Evolutionary conservation across 257 asterid genomes (phyloP), one percentile per base, ranked within the genome.

Genomic region (Nicotiana paniculata): DNA sequence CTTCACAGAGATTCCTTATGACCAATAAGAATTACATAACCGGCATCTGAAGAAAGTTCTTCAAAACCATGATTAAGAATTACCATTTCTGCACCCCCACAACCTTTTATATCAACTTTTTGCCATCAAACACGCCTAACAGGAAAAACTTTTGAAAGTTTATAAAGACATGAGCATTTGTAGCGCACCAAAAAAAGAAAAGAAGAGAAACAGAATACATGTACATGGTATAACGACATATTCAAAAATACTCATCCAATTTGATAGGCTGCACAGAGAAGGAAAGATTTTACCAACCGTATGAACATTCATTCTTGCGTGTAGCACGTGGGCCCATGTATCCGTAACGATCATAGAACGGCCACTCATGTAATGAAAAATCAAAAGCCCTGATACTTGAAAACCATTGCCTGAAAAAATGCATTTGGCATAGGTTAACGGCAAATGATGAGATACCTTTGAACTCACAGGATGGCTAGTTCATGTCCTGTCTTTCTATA

Each of bases 401-500:
- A 51, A 75, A 75, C 16, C 43, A 1, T 9, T 51, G 28, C 16
- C 43, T 15, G 16, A 13, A 26, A 43, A 74, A 26, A 51, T 15
- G 63, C 79, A 24, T 74, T 74, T 74, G 16, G 59, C 78, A 46
- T 46, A 72, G 58, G 55, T 46, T 12, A 24, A 62, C 32, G 3
- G 33, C 67, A 62, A 21, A 62, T 62, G 33, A 62, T 24, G 67
- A 62, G 32, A 8, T 62, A 62, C 67, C 67, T 62, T 62, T 62
- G 2, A 26, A 30, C 6, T 46, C 39, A 3, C 43, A 17, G 18
- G 28, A n/a, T 6, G 57, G 69, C 84, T 80, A 76, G n/a, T 53
- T 55, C 46, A 65, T 83, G 24, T 89, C 87, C 81, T 82, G 86
- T 79, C 89, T 81, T 77, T 91, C 91, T 11, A 77, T 63, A 80